Evolutionary conservation across 2,329 filamentous ascomycete genomes (phyloP).

Genomic region (Aureobasidium sp.): DNA sequence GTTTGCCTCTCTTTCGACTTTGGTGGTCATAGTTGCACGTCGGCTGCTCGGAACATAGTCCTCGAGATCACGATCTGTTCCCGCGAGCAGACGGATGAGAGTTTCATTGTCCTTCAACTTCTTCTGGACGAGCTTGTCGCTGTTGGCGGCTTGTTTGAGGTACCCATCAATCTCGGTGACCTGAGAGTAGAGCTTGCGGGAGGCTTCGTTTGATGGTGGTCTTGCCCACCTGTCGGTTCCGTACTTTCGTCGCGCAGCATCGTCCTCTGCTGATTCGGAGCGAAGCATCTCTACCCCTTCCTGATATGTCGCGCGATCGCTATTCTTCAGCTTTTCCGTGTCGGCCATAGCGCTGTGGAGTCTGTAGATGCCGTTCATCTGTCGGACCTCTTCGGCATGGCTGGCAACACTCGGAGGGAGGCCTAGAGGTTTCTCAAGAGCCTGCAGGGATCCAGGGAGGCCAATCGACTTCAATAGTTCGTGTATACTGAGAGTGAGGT

Average conservation of each 20-base stretch:
- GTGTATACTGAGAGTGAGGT: conserved; percentile 71
- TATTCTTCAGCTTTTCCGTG: conserved; percentile 79
- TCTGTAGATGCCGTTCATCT: conserved; percentile 76
- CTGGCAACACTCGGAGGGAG: conserved; percentile 77
- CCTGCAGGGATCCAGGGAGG: conserved; percentile 85
- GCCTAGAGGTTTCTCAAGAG: conserved; percentile 87
- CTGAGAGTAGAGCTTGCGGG: conserved; percentile 65
- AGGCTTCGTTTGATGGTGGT: conserved; percentile 61
- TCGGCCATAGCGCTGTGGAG: conserved; percentile 77
- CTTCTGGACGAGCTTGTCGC: conserved; percentile 63
- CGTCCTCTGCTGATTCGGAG: conserved; percentile 78
- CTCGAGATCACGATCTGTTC: conserved; percentile 73
- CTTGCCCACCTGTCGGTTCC: conserved; percentile 83
- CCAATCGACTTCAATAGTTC: conserved; percentile 74
- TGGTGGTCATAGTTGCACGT: conserved; percentile 68
- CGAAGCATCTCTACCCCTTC: conserved; percentile 74
- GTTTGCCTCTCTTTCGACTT: conserved; percentile 71
- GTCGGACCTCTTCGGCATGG: conserved; percentile 88
- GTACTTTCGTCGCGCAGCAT: conserved; percentile 65
- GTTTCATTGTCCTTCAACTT: conserved; percentile 73
- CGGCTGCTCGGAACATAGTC: conserved; percentile 84
- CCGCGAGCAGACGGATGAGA: conserved; percentile 67
- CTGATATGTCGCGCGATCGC: conserved; percentile 69
- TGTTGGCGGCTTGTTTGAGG: conserved; percentile 63
- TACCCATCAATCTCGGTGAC: conserved; percentile 79